A percentile compares a stretch with the other conserved stretches of the same genome.
Conservation (phyloP, 495 filamentous ascomycete genomes). For the Collariella sp. region DNA sequence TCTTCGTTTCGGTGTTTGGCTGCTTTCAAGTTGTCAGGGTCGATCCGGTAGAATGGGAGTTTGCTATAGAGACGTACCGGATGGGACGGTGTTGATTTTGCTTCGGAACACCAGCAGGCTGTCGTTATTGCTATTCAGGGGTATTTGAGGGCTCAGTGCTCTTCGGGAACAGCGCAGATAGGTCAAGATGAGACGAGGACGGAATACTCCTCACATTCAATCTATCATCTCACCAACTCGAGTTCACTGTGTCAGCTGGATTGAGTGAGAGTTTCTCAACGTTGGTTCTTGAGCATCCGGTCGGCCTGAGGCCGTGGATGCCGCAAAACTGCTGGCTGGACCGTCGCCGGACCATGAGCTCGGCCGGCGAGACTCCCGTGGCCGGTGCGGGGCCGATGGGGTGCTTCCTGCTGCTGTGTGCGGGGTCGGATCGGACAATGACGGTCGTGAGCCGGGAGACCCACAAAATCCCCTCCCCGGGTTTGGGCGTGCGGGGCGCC, state of each 20-base stretch:
- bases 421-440: too few relatives aligned
- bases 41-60: constrained; percentile 7
- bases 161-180: not conserved
- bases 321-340: too few relatives aligned
- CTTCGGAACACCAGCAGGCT: not conserved
- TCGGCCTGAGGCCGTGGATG: too few relatives aligned
- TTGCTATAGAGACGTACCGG: constrained; percentile 1
- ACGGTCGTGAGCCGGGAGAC: too few relatives aligned
- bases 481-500: constrained; percentile 2
- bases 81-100: not conserved
- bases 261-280: too few relatives aligned
- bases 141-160: not conserved
- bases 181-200: not conserved
- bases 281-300: too few relatives aligned
- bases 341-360: too few relatives aligned
- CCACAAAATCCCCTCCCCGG: too few relatives aligned
- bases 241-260: too few relatives aligned
- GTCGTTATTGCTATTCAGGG: not conserved
- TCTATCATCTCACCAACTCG: not conserved
- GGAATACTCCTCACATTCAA: not conserved
- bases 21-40: not conserved
- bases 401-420: too few relatives aligned
- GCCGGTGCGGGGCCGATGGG: too few relatives aligned
- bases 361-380: too few relatives aligned
- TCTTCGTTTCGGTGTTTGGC: not conserved